Conservation (phyloP, 257 asterid species). For the Anisodus acutangulus region DNA sequence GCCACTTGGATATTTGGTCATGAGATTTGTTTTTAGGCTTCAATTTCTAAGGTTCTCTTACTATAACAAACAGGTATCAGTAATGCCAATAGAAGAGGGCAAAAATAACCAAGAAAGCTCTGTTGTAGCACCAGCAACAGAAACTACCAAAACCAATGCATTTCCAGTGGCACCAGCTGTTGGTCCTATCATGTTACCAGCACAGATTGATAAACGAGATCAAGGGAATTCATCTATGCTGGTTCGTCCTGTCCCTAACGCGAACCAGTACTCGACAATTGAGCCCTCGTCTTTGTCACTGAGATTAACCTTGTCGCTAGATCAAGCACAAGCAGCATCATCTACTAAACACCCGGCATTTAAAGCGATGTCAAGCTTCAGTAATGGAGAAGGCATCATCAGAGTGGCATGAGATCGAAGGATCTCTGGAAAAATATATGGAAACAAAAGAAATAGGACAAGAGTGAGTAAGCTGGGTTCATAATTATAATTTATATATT, state of each 20-base stretch:
- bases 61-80: slow-evolving; percentile 57
- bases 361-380: slow-evolving; percentile 45
- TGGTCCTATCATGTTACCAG: slow-evolving; percentile 52
- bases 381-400: slow-evolving; percentile 54
- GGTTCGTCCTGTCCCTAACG: slow-evolving; percentile 47
- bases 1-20: background rate
- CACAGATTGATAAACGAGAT: slow-evolving; percentile 52
- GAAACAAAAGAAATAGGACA: slow-evolving; percentile 20
- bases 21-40: background rate
- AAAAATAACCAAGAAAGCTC: slow-evolving; percentile 44
- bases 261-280: slow-evolving; percentile 38
- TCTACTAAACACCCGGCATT: slow-evolving; percentile 44
- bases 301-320: slow-evolving; percentile 67
- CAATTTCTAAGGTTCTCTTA: background rate
- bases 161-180: slow-evolving; percentile 51
- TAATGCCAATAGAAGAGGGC: slow-evolving; percentile 55
- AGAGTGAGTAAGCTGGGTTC: slow-evolving; percentile 23
- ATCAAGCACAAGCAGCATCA: slow-evolving; percentile 48
- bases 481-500: slow-evolving; percentile 29
- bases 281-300: slow-evolving; percentile 60
- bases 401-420: slow-evolving; percentile 53
- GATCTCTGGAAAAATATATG: slow-evolving; percentile 28
- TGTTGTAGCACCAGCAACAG: slow-evolving; percentile 36
- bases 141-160: slow-evolving; percentile 40
- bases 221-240: slow-evolving; percentile 39